phyloP scores from a whole-genome alignment of 2,329 filamentous ascomycete species.

The Aureobasidium uvarum region DNA sequence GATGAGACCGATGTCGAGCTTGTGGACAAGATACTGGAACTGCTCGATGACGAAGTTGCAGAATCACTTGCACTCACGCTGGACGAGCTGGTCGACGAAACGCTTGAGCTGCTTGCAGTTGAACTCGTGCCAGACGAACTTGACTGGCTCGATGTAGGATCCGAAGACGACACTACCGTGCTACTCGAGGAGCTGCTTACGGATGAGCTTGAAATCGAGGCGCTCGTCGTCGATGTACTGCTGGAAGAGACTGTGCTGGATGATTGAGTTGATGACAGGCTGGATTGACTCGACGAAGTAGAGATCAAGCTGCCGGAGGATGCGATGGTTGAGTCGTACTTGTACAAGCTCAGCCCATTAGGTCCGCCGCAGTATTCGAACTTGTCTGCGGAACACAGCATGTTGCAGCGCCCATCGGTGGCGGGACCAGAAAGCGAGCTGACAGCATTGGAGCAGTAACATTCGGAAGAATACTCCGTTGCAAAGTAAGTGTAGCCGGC shows the following conservation, averaged over 20 bases:
- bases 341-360: conserved; percentile 37
- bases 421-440: conserved; percentile 27
- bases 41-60: not conserved
- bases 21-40: not conserved
- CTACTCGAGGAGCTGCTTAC: not conserved
- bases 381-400: conserved; percentile 36
- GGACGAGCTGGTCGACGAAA: not conserved
- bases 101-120: not conserved
- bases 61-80: not conserved
- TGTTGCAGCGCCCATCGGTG: conserved; percentile 33
- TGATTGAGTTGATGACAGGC: not conserved
- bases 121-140: not conserved
- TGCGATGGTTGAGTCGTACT: not conserved
- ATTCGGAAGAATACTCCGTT: conserved; percentile 42
- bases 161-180: not conserved
- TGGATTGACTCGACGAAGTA: not conserved
- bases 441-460: conserved; percentile 36
- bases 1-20: not conserved
- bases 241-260: not conserved
- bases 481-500: conserved; percentile 41
- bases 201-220: not conserved
- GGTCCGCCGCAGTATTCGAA: conserved; percentile 37
- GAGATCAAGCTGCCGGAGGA: not conserved
- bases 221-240: not conserved
- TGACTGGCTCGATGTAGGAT: not conserved